Evolutionary conservation across 371 early-diverging fungal genomes (phyloP).

Genomic region (Capniomyces stellatus): DNA sequence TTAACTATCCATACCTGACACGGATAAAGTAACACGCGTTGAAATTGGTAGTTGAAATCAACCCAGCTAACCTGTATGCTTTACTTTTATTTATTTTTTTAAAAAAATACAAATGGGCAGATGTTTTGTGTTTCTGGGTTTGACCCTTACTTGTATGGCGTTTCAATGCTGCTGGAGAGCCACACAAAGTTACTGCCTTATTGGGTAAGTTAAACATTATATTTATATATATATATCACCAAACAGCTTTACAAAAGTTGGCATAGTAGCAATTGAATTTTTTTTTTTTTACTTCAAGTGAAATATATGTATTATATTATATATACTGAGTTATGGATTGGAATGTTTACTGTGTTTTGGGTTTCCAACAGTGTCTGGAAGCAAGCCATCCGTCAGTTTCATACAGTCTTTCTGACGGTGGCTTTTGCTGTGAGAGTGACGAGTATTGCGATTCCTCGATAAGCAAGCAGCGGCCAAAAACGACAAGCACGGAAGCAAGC

Average conservation of each 20-base stretch:
- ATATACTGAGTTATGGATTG: too few relatives aligned
- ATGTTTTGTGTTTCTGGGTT: conserved; percentile 1
- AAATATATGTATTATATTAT: too few relatives aligned
- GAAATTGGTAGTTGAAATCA: too few relatives aligned
- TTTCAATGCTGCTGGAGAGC: neutral
- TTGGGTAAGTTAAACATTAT: neutral
- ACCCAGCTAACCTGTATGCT: neutral
- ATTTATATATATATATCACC: neutral
- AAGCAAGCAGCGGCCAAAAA: neutral
- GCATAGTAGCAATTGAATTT: too few relatives aligned
- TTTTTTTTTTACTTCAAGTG: too few relatives aligned
- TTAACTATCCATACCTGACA: too few relatives aligned
- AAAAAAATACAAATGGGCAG: too few relatives aligned
- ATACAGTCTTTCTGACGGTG: neutral
- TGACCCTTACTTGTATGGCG: conserved; percentile 1
- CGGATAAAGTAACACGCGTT: too few relatives aligned
- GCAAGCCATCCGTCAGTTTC: conserved; percentile 3
- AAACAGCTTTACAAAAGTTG: conserved; percentile 1
- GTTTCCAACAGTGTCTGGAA: conserved; percentile 3
- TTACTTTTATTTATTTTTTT: neutral
- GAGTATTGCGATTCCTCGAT: neutral
- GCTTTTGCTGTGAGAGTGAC: neutral
- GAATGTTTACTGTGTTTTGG: too few relatives aligned
- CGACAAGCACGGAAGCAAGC: neutral
- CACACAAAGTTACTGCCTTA: neutral